phyloP scores from a whole-genome alignment of 805 yeast species.

The Sugiyamaella boreocaroliniensis region DNA sequence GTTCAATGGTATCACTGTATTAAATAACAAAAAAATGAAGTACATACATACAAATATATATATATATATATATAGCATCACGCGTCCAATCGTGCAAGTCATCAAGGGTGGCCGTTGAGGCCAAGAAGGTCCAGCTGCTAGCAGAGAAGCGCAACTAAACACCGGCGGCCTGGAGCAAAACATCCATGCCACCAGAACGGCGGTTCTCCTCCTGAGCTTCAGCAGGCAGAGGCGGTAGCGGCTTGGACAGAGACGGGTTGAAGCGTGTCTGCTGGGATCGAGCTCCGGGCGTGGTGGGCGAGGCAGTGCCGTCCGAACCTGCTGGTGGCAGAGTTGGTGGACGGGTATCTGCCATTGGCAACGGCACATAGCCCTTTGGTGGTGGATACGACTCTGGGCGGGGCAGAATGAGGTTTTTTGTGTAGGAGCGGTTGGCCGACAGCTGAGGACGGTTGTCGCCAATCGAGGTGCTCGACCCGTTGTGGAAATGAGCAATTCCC shows the following conservation, averaged over 20 bases:
- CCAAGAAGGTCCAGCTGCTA: no score
- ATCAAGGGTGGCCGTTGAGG: no score
- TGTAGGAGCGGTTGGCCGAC: slow-evolving; percentile 24
- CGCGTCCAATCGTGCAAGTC: no score
- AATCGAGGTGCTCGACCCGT: neutral
- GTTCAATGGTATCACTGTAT: no score
- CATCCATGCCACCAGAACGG: slow-evolving; percentile 24
- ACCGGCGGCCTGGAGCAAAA: slow-evolving; percentile 26
- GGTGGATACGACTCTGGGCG: slow-evolving; percentile 27
- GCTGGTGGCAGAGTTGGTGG: slow-evolving; percentile 21
- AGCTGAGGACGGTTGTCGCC: slow-evolving; percentile 18
- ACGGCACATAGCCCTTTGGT: slow-evolving; percentile 15
- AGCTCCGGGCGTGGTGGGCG: slow-evolving; percentile 3
- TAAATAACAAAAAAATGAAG: no score
- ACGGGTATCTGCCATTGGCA: slow-evolving; percentile 24
- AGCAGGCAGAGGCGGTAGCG: slow-evolving; percentile 24
- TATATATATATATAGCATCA: no score
- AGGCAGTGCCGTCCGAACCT: slow-evolving; percentile 13
- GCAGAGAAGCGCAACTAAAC: slow-evolving; percentile 8
- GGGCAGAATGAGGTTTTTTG: slow-evolving; percentile 25
- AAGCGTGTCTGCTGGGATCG: slow-evolving; percentile 2
- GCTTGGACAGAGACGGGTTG: slow-evolving; percentile 17
- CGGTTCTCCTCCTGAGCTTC: slow-evolving; percentile 16
- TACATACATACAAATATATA: no score
- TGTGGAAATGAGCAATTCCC: neutral